phyloP scores from a whole-genome alignment of 306 rosid genomes.

The Cicer pinnatifidum region DNA sequence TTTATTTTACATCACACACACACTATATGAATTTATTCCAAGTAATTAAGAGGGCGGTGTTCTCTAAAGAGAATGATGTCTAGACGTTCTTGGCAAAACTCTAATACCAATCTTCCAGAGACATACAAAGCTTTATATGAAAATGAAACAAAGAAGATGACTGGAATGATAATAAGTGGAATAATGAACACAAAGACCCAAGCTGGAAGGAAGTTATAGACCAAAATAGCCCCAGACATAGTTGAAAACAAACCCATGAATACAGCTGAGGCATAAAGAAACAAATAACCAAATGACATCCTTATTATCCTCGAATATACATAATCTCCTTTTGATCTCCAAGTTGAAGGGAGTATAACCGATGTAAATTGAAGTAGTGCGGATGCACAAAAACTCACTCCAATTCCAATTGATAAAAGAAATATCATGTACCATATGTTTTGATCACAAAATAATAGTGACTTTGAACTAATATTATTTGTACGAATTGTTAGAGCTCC shows the following conservation, averaged over 20 bases:
- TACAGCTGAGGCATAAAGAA: neutral
- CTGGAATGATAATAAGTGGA: no score
- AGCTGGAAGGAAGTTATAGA: neutral
- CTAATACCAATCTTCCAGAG: no score
- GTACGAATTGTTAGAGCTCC: constrained; percentile 24
- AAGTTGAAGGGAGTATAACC: constrained; percentile 28
- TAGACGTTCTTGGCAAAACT: no score
- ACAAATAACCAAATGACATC: neutral
- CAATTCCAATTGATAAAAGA: constrained; percentile 1
- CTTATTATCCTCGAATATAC: neutral
- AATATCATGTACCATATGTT: constrained; percentile 1
- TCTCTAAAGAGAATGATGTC: no score
- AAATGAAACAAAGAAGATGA: no score
- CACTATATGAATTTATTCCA: no score
- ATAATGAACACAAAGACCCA: neutral
- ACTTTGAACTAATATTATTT: neutral
- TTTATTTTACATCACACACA: no score
- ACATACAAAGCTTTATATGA: no score
- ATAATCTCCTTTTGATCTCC: neutral
- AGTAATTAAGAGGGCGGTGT: no score
- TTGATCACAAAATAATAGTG: neutral
- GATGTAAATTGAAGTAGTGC: constrained; percentile 1
- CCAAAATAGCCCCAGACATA: neutral
- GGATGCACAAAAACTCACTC: neutral
- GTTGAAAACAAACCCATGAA: neutral